Base-by-base conservation (phyloP, 2,329 filamentous ascomycete genomes). In the Diplodia intermedia region DNA sequence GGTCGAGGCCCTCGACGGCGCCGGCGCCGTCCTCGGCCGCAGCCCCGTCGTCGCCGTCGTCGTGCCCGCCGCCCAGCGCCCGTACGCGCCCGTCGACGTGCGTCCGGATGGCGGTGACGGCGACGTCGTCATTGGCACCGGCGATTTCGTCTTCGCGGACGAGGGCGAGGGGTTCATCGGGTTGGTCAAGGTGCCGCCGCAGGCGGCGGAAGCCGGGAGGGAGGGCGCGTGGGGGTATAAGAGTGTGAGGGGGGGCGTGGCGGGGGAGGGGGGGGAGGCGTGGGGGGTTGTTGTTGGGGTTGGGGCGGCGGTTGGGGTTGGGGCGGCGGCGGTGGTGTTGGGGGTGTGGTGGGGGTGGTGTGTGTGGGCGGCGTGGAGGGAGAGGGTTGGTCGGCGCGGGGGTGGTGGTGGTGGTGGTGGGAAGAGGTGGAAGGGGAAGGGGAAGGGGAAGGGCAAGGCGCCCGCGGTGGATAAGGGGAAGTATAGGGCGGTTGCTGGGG, bases 1-100 rank as follows among this genome's bases (percentile, higher is more conserved):
- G 50, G 66, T 40, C 26, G 57, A 68, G 20, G 66, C 66, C 15
- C 56, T 68, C 29, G 57, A 57, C 31, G 29, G 7, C 18, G 15
- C 15, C 36, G 66, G 66, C 57, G 49, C 4, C 23, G 52, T 56
- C 12, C 50, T 68, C 26, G 66, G 66, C 47, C 49, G 40, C 36
- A 29, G 50, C 12, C 9, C 23, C 4, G 20, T 9, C 2, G 26
- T 15, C 4, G 12, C n/a, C 15, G 31, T 26, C 33, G 23, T 62
- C 23, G 56, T 67, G 9, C 66, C 66, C 1, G 53, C 20, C 9
- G 47, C 7, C 3, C 52, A 55, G 50, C 49, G 33, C 9, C 60
- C 60, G 0, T 38, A 52, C 31, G 60, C n/a, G 11, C 31, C 60
- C 1, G 43, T 18, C 4, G 26, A 23, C 11, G 47, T n/a, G 15